These are phyloP conservation scores for Cryptococcus sp. DNA, from an alignment of 1,284 basidiomycete genomes.

Conservation along the genomic window DNA sequence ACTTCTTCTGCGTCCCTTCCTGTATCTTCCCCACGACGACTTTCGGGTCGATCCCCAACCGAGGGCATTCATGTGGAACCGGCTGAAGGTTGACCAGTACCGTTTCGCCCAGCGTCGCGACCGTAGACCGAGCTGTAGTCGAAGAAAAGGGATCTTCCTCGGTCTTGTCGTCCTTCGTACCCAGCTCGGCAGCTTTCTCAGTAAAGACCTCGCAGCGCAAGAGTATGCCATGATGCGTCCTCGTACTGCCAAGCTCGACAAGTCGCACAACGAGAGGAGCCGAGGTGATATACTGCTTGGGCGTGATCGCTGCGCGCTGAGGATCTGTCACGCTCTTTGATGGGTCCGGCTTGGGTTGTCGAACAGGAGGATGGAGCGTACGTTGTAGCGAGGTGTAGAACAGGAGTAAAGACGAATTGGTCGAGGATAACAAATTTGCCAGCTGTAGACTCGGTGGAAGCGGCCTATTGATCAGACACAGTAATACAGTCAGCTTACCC, in stretches of 20 bases:
- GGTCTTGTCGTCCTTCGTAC: not conserved
- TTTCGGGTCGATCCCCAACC: conserved; percentile 24
- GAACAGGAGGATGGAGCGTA: conserved; percentile 3
- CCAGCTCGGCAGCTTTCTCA: not conserved
- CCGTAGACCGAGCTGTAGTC: too few relatives aligned
- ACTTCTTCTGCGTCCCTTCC: conserved; percentile 7
- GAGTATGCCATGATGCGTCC: conserved; percentile 18
- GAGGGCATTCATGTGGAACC: conserved; percentile 22
- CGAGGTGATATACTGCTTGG: conserved; percentile 6
- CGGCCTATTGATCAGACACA: conserved; percentile 3
- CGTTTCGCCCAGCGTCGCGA: not conserved
- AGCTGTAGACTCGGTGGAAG: conserved; percentile 10
- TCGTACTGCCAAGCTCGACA: not conserved
- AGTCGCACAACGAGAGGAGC: conserved; percentile 10
- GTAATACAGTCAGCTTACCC: conserved; percentile 16
- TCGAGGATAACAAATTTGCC: conserved; percentile 15
- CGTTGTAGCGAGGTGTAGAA: conserved; percentile 40
- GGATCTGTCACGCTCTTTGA: not conserved
- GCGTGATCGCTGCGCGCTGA: not conserved
- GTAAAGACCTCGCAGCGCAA: conserved; percentile 14
- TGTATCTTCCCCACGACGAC: conserved; percentile 10
- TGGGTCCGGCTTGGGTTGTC: not conserved
- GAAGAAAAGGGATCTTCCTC: not conserved
- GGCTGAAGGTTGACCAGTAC: conserved; percentile 18
- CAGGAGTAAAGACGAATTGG: conserved; percentile 26